phyloP scores from a whole-genome alignment of 2,329 filamentous ascomycete genomes.

The Colletotrichum kahawae region DNA sequence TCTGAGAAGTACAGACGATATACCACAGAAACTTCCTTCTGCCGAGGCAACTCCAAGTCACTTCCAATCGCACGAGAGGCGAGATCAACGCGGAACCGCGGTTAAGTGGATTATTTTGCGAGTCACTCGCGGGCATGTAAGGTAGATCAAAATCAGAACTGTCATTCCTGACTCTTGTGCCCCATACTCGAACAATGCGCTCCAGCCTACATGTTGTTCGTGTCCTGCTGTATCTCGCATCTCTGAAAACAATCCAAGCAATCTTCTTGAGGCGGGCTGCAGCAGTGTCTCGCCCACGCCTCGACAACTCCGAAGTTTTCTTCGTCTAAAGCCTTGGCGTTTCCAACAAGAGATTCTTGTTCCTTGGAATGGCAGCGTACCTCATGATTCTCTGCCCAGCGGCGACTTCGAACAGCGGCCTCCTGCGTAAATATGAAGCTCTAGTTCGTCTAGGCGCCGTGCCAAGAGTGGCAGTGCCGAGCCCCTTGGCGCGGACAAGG shows the following conservation, averaged over 20 bases:
- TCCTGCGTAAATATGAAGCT: constrained; percentile 10
- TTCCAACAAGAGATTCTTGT: neutral
- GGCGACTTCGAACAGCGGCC: neutral
- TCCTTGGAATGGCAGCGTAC: neutral
- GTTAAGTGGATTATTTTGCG: neutral
- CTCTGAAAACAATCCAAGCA: neutral
- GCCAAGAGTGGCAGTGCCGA: constrained; percentile 19
- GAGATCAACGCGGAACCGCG: neutral
- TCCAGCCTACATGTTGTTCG: neutral
- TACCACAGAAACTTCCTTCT: neutral
- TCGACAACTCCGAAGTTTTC: neutral
- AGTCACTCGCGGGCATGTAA: neutral
- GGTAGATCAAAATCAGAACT: neutral
- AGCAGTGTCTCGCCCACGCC: neutral
- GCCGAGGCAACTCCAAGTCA: neutral
- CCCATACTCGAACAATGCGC: neutral
- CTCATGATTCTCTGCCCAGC: neutral
- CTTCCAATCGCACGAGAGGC: neutral
- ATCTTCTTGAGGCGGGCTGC: neutral
- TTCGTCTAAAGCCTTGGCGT: neutral
- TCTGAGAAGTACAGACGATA: neutral
- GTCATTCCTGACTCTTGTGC: neutral
- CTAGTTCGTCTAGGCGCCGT: constrained; percentile 1
- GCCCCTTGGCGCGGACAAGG: neutral
- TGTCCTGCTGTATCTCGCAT: neutral